A percentile compares a stretch with the other conserved stretches of the same genome.
Evolutionary conservation across 805 yeast genomes (phyloP).

Genomic region (Pichia cabralensis): DNA sequence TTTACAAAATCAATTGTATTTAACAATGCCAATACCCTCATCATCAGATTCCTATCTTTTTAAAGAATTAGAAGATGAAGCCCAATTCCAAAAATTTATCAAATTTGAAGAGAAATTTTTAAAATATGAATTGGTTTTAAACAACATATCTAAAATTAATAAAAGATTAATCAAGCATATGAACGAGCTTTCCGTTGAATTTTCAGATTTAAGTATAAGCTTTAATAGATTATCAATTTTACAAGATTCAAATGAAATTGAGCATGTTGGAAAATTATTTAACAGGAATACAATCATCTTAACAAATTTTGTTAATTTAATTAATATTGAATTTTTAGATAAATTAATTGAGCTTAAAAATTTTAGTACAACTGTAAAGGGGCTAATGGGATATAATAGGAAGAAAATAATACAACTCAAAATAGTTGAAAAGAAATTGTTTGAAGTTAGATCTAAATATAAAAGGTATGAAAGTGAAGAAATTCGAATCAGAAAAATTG

Average conservation of each 20-base stretch:
- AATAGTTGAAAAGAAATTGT: constrained; percentile 20
- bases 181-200: constrained; percentile 37
- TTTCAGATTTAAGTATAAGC: constrained; percentile 41
- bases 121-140: constrained; percentile 25
- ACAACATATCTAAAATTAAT: constrained; percentile 29
- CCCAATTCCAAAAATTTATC: constrained; percentile 20
- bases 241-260: constrained; percentile 37
- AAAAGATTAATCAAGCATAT: constrained; percentile 36
- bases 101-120: constrained; percentile 24
- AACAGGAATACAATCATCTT: constrained; percentile 58
- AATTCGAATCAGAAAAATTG: constrained; percentile 23
- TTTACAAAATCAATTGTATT: constrained; percentile 47
- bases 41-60: constrained; percentile 18
- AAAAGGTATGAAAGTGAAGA: constrained; percentile 23
- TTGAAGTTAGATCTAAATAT: constrained; percentile 17
- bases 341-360: constrained; percentile 26
- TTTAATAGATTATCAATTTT: constrained; percentile 47
- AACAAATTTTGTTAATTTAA: constrained; percentile 26
- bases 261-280: constrained; percentile 76
- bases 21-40: constrained; percentile 51
- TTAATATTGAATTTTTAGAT: constrained; percentile 25
- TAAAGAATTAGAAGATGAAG: constrained; percentile 20
- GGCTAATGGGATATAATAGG: constrained; percentile 25
- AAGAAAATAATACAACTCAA: constrained; percentile 25
- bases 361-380: constrained; percentile 23